phyloP scores from a whole-genome alignment of 202 grass and related monocot genomes.

The Dendrocalamus latiflorus region DNA sequence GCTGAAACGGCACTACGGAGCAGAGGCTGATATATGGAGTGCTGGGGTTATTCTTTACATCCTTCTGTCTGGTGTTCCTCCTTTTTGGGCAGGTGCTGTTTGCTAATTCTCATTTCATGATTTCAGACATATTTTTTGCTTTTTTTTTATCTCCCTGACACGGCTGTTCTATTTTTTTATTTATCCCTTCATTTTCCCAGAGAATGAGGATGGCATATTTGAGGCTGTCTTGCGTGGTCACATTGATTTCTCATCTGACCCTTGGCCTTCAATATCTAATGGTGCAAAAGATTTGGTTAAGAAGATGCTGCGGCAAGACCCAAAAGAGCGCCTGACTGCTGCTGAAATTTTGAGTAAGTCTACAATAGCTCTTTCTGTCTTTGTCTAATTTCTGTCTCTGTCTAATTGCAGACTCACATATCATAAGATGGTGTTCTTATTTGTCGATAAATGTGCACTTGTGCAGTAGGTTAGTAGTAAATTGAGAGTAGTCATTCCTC shows the following conservation, averaged over 20 bases:
- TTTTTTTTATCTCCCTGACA: constrained; percentile 1
- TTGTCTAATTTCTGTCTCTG: background rate
- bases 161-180: background rate
- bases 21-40: constrained; percentile 96
- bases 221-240: constrained; percentile 62
- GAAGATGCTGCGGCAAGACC: constrained; percentile 87
- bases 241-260: constrained; percentile 88
- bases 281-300: constrained; percentile 86
- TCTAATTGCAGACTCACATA: constrained; percentile 2
- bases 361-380: constrained; percentile 2
- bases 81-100: constrained; percentile 88
- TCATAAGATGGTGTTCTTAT: background rate
- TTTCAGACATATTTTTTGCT: background rate
- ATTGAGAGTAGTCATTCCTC: background rate
- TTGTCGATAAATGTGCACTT: background rate
- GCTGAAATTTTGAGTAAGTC: constrained; percentile 85
- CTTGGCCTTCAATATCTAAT: constrained; percentile 88
- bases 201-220: constrained; percentile 95
- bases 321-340: constrained; percentile 80
- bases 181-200: constrained; percentile 39
- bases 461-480: background rate
- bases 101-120: background rate
- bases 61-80: constrained; percentile 95
- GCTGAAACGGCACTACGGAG: constrained; percentile 69
- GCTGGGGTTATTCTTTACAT: constrained; percentile 98